Percentiles rank a stretch among this genome's conserved stretches.
Conservation (phyloP, 148 eudicot species). For the Amaranthus cruentus region DNA sequence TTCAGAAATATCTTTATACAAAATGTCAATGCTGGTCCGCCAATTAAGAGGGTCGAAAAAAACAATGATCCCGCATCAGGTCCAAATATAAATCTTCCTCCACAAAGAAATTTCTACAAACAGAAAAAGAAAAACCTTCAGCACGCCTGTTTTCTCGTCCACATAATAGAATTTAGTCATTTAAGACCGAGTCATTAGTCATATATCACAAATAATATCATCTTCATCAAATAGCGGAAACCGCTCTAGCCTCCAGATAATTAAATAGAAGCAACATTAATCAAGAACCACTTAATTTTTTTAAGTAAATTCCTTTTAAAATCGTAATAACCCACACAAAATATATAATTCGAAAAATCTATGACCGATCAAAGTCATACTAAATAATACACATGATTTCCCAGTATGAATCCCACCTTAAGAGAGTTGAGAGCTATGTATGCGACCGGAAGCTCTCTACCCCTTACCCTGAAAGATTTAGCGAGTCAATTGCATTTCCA, state of each 20-base stretch:
- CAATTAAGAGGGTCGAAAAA: conserved; percentile 60
- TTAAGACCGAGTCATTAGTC: not conserved
- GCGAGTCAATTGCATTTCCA: not conserved
- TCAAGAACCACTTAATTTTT: not conserved
- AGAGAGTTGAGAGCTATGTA: not conserved
- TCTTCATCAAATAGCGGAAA: not conserved
- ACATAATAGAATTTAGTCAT: not conserved
- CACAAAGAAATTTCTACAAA: conserved; percentile 62
- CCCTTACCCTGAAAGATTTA: not conserved
- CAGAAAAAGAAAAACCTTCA: conserved; percentile 17
- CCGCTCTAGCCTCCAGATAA: too few species aligned
- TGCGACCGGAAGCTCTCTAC: not conserved
- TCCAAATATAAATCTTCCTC: conserved; percentile 88
- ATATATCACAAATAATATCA: not conserved
- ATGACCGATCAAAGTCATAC: too few species aligned
- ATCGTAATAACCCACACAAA: not conserved
- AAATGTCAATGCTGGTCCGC: conserved; percentile 62
- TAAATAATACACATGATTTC: not conserved
- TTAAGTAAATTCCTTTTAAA: not conserved
- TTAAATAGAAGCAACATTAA: not conserved
- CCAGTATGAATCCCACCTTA: not conserved
- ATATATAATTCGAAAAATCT: too few species aligned
- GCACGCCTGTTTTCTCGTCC: conserved; percentile 1
- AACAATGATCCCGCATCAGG: conserved; percentile 74
- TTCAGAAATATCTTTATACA: conserved; percentile 50